Evolutionary conservation across 2,329 filamentous ascomycete species (phyloP).

Genomic region (Hypoxylon sp.): DNA sequence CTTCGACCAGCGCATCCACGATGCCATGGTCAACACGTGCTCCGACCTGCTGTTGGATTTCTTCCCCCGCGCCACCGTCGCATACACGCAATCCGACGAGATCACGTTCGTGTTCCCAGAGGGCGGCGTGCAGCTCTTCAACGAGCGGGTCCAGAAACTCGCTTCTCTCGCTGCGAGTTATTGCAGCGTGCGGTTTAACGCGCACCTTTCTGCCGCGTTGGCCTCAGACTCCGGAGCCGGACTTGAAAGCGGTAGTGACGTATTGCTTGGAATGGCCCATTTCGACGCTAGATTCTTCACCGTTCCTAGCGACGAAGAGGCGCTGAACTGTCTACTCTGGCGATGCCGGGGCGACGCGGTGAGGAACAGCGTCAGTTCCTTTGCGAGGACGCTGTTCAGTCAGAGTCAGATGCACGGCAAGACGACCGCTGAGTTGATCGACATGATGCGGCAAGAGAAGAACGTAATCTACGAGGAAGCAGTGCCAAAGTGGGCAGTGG

Average conservation of each 20-base stretch:
- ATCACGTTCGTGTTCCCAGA: constrained; percentile 33
- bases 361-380: constrained; percentile 15
- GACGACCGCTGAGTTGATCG: constrained; percentile 28
- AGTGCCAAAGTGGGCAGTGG: constrained; percentile 35
- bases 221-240: neutral
- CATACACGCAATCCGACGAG: constrained; percentile 36
- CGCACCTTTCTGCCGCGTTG: constrained; percentile 15
- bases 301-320: constrained; percentile 30
- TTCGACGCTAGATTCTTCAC: constrained; percentile 35
- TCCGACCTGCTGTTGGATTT: constrained; percentile 21
- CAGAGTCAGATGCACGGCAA: constrained; percentile 16
- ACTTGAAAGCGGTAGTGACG: neutral
- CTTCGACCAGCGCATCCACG: constrained; percentile 32
- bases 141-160: constrained; percentile 29
- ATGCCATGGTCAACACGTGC: constrained; percentile 28
- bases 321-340: constrained; percentile 31
- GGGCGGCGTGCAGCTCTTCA: constrained; percentile 10
- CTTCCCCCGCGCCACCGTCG: constrained; percentile 29
- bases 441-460: constrained; percentile 32
- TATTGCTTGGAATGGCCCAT: constrained; percentile 13
- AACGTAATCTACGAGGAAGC: constrained; percentile 28
- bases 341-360: constrained; percentile 18
- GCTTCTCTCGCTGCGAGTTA: constrained; percentile 29
- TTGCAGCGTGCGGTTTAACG: constrained; percentile 33
- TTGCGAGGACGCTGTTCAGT: constrained; percentile 24